Evolutionary conservation across 1,284 basidiomycete genomes (phyloP).

Genomic region (Ceratorhiza oryzae-sativae): DNA sequence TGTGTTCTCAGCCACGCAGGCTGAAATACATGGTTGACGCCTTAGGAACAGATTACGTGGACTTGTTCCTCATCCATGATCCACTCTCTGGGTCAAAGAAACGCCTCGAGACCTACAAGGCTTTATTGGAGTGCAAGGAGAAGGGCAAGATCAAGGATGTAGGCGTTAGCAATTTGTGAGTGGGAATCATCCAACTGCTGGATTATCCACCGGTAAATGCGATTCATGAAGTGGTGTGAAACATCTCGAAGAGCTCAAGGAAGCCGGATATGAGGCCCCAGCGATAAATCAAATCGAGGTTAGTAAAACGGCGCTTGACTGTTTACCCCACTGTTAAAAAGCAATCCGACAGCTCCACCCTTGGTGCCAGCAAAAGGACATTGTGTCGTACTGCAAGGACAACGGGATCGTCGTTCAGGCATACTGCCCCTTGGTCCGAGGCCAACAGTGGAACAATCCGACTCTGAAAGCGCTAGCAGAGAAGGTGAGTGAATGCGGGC

Average conservation of each 20-base stretch:
- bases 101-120: conserved; percentile 69
- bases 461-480: conserved; percentile 61
- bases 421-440: conserved; percentile 76
- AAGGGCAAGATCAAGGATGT: conserved; percentile 73
- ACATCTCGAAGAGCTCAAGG: conserved; percentile 78
- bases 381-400: conserved; percentile 76
- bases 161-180: conserved; percentile 81
- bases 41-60: conserved; percentile 65
- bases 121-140: conserved; percentile 63
- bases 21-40: conserved; percentile 45
- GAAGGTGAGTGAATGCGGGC: conserved; percentile 55
- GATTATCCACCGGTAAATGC: neutral
- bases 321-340: neutral
- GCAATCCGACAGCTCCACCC: conserved; percentile 68
- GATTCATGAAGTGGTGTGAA: conserved; percentile 62
- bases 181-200: conserved; percentile 26
- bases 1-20: neutral
- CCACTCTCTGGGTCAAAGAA: conserved; percentile 65
- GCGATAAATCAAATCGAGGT: conserved; percentile 88
- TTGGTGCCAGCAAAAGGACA: conserved; percentile 79
- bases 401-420: conserved; percentile 78
- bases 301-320: conserved; percentile 27
- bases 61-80: conserved; percentile 80
- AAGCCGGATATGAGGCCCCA: conserved; percentile 67
- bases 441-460: conserved; percentile 62